Evolutionary conservation across 208 protist genomes (phyloP).

Genomic region (Trichomonas gallinae): DNA sequence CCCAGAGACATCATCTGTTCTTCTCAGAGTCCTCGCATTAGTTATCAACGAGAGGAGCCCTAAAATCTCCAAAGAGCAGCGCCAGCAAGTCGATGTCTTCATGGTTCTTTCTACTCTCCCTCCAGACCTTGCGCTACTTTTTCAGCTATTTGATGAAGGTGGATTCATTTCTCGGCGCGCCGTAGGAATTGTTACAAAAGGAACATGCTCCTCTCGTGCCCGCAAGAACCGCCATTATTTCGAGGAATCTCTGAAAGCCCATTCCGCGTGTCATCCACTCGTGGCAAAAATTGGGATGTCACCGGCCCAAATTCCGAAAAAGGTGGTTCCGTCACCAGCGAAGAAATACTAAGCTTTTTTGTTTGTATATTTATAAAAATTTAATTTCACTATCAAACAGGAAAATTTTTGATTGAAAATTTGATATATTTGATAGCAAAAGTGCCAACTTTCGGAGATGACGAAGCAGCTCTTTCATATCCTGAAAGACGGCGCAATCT

Average conservation of each 20-base stretch:
- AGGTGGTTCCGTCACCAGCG: too few species aligned
- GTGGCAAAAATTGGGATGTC: not conserved
- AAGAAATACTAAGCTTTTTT: too few species aligned
- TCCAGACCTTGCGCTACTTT: not conserved
- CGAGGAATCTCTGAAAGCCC: not conserved
- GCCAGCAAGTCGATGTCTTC: not conserved
- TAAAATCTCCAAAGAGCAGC: not conserved
- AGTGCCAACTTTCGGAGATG: not conserved
- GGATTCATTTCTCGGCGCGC: not conserved
- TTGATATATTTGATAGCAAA: too few species aligned
- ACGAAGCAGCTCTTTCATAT: not conserved
- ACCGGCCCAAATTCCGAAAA: too few species aligned
- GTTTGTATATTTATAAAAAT: too few species aligned
- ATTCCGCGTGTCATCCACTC: not conserved
- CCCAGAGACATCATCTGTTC: not conserved
- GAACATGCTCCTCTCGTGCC: not conserved
- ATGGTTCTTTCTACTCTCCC: not conserved
- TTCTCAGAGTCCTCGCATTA: not conserved
- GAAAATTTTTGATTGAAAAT: too few species aligned
- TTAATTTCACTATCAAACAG: too few species aligned
- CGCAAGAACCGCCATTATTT: not conserved
- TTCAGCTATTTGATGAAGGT: not conserved
- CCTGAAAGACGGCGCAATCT: not conserved
- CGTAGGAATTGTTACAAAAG: not conserved
- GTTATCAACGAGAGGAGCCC: not conserved